phyloP scores from a whole-genome alignment of 1,284 basidiomycete species.

The Naganishia albida region DNA sequence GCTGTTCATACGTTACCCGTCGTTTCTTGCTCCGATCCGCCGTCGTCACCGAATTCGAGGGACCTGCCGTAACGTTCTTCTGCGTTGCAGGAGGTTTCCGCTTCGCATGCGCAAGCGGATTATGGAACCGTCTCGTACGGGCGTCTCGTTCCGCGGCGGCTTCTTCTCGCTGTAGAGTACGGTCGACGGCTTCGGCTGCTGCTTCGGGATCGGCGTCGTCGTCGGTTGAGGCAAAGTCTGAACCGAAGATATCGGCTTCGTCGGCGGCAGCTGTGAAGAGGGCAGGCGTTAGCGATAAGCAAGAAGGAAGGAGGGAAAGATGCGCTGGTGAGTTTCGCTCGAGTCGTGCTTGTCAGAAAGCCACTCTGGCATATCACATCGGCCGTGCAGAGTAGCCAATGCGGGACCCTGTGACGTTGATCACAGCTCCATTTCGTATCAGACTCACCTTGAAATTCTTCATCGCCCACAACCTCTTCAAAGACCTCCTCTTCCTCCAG shows the following conservation, averaged over 20 bases:
- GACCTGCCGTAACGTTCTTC: too few relatives aligned
- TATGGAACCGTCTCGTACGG: neutral
- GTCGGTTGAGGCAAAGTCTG: constrained; percentile 19
- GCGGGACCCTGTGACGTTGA: too few relatives aligned
- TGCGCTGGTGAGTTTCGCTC: too few relatives aligned
- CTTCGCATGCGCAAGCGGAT: constrained; percentile 1
- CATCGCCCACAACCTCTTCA: neutral
- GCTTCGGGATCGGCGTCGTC: neutral
- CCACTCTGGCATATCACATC: too few relatives aligned
- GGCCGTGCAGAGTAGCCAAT: too few relatives aligned
- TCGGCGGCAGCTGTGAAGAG: neutral
- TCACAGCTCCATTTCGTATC: too few relatives aligned
- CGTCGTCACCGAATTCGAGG: too few relatives aligned
- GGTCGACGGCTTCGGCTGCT: neutral
- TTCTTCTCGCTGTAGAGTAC: neutral
- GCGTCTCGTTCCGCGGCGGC: neutral
- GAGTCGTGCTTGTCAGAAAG: too few relatives aligned
- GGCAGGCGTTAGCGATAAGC: neutral
- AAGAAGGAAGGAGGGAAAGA: neutral
- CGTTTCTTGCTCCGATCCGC: neutral
- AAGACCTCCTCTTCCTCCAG: constrained; percentile 5
- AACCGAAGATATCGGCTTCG: constrained; percentile 10
- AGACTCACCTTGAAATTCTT: constrained; percentile 12
- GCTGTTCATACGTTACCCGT: neutral
- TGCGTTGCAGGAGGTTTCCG: neutral